Base-by-base conservation (phyloP, 202 grass and related monocot species). In the Hordeum pubiflorum region DNA sequence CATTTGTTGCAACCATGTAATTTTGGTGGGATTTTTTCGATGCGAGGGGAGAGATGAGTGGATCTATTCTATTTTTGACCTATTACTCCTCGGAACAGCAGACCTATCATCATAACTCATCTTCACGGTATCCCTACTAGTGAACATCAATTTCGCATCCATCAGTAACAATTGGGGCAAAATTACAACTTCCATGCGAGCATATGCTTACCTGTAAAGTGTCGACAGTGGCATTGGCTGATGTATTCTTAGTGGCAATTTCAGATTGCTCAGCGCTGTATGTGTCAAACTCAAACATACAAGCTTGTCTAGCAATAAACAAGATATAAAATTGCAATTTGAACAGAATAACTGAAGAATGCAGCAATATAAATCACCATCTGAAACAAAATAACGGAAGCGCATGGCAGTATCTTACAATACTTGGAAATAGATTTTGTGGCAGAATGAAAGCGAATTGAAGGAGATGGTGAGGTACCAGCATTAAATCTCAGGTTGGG, bases 41-140 rank as follows among this genome's bases (percentile, higher is more conserved):
- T n/a, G n/a, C n/a, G n/a, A n/a, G n/a, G n/a, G n/a, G n/a, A n/a
- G n/a, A n/a, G n/a, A n/a, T n/a, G n/a, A n/a, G n/a, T n/a, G n/a
- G n/a, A n/a, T n/a, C n/a, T n/a, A n/a, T n/a, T n/a, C n/a, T n/a
- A n/a, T n/a, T n/a, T n/a, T n/a, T n/a, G n/a, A n/a, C n/a, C n/a
- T n/a, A n/a, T n/a, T 72, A 50, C 83, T 86, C 59, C 66, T 82
- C 58, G 85, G 58, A 65, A 72, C 31, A 32, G 75, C 39, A 39
- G 76, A 86, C 11, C 33, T 73, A 43, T 83, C 75, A 32, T 83
- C 75, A 11, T 9, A 39, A 6, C 31, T 75, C 33, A 68, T 38
- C 21, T 39, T 31, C 40, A 64, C 12, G 36, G 36, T 40, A 38
- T 60, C 58, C 69, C 33, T 66, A 20, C 11, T 38, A 73, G 41